Evolutionary conservation across 129 eudicot species (phyloP), one percentile per base, ranked within the genome.

Genomic region (Scalesia atractyloides): DNA sequence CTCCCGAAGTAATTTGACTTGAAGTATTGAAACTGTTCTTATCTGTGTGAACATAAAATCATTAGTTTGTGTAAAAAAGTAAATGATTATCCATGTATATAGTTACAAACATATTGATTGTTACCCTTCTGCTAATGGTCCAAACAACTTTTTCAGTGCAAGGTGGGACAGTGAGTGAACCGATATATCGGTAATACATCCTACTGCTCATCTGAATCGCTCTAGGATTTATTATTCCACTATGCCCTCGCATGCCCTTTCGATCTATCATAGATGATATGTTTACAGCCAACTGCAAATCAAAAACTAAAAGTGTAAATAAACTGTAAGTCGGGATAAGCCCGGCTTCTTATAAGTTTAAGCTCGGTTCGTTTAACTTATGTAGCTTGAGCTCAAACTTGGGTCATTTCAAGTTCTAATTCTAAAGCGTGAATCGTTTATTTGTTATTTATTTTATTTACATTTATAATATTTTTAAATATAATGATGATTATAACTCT

Each of bases 121-220:
- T 43, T 72, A 80, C 88, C 88, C 70, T 73, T 69, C n/a, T 69
- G 30, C 76, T 78, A 34, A 81, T 65, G 44, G 85, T 80, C 88
- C 88, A 84, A 77, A 84, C 69, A 41, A 84, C 88, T 15, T 73
- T 79, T 74, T 84, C 83, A 5, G 88, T 84, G 46, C 88, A 77
- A 57, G 88, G 88, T 54, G 88, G 88, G 50, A 78, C 80, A 0
- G 91, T 86, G 34, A 86, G 82, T 22, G 91, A 86, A 53, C 91
- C 91, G 13, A 83, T 72, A 68, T 86, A 86, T 72, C 82, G 83
- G 11, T 83, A 86, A 56, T 77, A 86, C 18, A 76, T 80, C 11
- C 79, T 71, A n/a, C 86, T 75, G 5, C 69, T 60, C 75, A 80
- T 69, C 64, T 24, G 41, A 13, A 86, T 80, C 34, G 81, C 80